Percentiles rank a stretch among this genome's conserved stretches.
Conservation (phyloP, 768 basidiomycete genomes). For the Dictyophora rubrovolvata region DNA sequence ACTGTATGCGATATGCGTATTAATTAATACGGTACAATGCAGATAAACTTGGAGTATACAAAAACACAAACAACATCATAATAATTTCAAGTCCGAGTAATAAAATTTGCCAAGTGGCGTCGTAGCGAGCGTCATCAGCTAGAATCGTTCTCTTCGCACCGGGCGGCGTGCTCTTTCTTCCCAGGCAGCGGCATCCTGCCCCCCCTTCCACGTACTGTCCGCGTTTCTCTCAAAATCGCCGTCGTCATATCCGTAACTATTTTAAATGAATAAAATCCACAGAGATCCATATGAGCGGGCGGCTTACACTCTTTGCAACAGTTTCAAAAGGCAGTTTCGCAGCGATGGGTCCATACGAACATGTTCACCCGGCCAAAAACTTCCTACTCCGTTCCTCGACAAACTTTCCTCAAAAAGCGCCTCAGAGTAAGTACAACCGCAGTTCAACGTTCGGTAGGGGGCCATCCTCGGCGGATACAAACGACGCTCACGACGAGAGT, state of each 20-base stretch:
- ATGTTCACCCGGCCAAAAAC: conserved; percentile 73
- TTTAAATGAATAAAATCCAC: no score
- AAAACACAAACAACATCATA: no score
- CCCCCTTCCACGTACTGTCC: conserved; percentile 54
- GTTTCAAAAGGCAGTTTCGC: conserved; percentile 65
- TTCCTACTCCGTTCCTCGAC: conserved; percentile 66
- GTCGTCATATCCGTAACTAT: conserved; percentile 60
- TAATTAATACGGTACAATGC: no score
- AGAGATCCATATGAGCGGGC: neutral
- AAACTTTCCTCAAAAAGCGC: conserved; percentile 83
- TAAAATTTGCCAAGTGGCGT: neutral
- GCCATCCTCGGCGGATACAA: conserved; percentile 71
- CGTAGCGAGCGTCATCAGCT: neutral
- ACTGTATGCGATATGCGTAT: no score
- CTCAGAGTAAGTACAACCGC: conserved; percentile 76
- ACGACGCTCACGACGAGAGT: conserved; percentile 75
- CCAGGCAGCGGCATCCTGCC: conserved; percentile 31
- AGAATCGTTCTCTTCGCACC: neutral
- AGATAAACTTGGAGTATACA: no score
- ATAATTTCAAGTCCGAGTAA: neutral
- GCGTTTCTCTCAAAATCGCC: conserved; percentile 77
- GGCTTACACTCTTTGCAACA: conserved; percentile 46
- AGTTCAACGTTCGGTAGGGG: conserved; percentile 69
- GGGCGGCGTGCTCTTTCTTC: neutral
- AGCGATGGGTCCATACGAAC: conserved; percentile 86